Base-by-base conservation (phyloP, 352 stramenopile genomes). In the Phytophthora podocarpi region DNA sequence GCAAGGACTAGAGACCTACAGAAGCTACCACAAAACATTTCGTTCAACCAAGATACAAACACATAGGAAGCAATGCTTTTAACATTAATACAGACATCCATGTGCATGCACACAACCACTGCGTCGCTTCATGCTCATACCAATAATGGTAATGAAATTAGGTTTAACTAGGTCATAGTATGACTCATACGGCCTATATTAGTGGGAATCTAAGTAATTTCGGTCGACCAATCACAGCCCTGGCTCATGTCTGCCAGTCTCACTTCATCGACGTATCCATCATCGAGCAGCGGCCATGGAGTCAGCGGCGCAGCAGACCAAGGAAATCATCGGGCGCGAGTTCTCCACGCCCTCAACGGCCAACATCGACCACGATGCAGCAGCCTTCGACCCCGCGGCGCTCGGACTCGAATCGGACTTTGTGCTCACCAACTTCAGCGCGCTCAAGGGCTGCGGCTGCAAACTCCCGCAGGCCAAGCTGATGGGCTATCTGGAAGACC, bases 401-500 rank as follows among this genome's bases (percentile, higher is more conserved):
- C 55, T 93, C 12, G 85, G 87, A 0, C 83, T 96, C 7, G 76
- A 87, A 41, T 55, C 75, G 49, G 83, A 91, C 61, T 96, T 96
- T 53, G 76, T 83, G 21, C 74, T 96, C 21, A 94, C 85, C 27
- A 78, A 94, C 58, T 96, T 91, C 59, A 95, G 81, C 36, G 75
- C 76, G 28, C 83, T 98, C 47, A 98, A 98, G 74, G 95, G 95
- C 72, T 98, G 95, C 87, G 95, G 93, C 73, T 98, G 95, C 80
- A 98, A 98, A 75, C 83, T 98, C 48, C 89, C 93, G 21, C 93
- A 98, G 70, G 73, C 85, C 47, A 96, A 98, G 77, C 74, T 98
- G 57, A 86, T 98, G 62, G 82, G 87, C 39, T 98, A 98, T 74
- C 68, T 98, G 31, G 78, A 90, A 37, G 72, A 91, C 40, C 70